Evolutionary conservation across 2,329 filamentous ascomycete genomes (phyloP), one percentile per base, ranked within the genome.

Genomic region (Ascochyta lentis): DNA sequence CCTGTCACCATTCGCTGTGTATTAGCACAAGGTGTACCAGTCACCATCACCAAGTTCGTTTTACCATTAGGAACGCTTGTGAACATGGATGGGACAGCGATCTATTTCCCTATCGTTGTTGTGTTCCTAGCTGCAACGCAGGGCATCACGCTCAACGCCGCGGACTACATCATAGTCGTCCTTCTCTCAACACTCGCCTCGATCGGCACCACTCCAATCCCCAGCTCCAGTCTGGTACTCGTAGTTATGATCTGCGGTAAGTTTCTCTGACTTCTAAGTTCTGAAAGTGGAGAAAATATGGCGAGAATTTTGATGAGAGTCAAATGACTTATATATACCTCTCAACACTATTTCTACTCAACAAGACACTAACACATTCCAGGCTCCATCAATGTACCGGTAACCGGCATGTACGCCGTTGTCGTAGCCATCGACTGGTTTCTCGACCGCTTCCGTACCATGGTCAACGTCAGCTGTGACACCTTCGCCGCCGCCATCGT

Each of bases 371-470:
- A n/a, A 52, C 23, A 2, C 10, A 12, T 0, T 31, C 3, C 10
- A 52, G 49, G 53, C 24, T 50, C 74, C 7, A 74, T 83, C 48
- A 73, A 77, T 13, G 75, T 83, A 1, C 74, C 76, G 1, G 66
- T 82, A 31, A 82, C 79, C 0, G 77, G 74, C 16, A 82, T 83
- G 80, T 83, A 80, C 59, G 81, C 78, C 22, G 80, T 84, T 37
- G 79, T 84, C 13, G 77, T 83, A 2, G 81, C 81, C 23, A 83
- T 84, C 40, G 81, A 83, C 59, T 84, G 81, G 82, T 79, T 84
- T 67, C 72, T 83, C n/a, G 82, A 84, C 68, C 79, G 82, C 26
- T 84, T 84, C 76, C 75, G 82, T 13, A 84, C 82, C 0, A 77
- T 78, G 3, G 65, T 79, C 49, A 84, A 84, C 56, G 81, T 84